A percentile compares a stretch with the other conserved stretches of the same genome.
Conservation (phyloP, 2,329 filamentous ascomycete genomes). For the Calonectria pauciramosa region DNA sequence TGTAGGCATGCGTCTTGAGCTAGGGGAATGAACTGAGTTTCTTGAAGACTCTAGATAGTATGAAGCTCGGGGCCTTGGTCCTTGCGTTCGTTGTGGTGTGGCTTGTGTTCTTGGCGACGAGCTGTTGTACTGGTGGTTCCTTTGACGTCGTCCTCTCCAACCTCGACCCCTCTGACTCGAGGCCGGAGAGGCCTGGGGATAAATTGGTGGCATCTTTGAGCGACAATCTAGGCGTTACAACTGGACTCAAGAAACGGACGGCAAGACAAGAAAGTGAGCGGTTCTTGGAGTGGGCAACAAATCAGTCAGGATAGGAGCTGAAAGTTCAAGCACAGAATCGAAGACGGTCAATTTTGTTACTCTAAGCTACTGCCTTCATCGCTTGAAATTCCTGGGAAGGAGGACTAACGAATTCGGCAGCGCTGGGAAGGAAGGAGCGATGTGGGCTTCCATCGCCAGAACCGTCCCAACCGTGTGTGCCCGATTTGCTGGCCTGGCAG, state of each 20-base stretch:
- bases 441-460: background rate
- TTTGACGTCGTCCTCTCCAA: constrained; percentile 13
- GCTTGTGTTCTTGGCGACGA: constrained; percentile 28
- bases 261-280: background rate
- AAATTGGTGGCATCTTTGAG: constrained; percentile 30
- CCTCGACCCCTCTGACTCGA: constrained; percentile 26
- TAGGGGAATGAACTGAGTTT: background rate
- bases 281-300: background rate
- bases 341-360: background rate
- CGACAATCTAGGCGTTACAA: no score
- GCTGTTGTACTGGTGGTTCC: constrained; percentile 5
- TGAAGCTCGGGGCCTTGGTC: background rate
- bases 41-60: background rate
- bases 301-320: background rate
- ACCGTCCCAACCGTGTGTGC: background rate
- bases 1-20: background rate
- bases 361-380: background rate
- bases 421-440: constrained; percentile 4
- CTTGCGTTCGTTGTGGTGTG: background rate
- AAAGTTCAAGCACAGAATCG: no score
- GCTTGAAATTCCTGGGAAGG: background rate
- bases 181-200: constrained; percentile 20
- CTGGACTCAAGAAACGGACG: background rate
- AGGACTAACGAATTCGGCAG: background rate
- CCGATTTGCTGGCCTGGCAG: background rate